A percentile compares a stretch with the other conserved stretches of the same genome.
phyloP scores from a whole-genome alignment of 2,329 filamentous ascomycete species.

The Colletotrichum eleusines region DNA sequence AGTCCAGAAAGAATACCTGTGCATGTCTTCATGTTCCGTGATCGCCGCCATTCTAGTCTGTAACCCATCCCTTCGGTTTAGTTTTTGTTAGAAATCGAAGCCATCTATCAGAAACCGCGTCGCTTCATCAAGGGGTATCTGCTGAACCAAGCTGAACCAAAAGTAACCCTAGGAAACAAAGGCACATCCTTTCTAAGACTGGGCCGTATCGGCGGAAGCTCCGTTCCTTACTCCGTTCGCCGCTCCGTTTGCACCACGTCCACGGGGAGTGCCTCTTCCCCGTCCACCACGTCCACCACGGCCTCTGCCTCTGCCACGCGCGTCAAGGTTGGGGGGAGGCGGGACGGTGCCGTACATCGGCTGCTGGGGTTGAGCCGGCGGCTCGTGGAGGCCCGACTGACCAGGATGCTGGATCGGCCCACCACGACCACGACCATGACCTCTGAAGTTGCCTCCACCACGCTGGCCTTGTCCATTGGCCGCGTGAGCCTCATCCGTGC shows the following conservation, averaged over 20 bases:
- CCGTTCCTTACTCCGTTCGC: constrained; percentile 10
- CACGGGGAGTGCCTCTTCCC: constrained; percentile 51
- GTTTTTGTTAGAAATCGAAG: background rate
- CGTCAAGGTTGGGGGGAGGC: constrained; percentile 69
- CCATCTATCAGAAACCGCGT: constrained; percentile 34
- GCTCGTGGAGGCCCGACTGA: constrained; percentile 33
- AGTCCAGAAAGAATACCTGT: background rate
- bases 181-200: background rate
- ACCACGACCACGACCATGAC: constrained; percentile 40
- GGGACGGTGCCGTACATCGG: constrained; percentile 66
- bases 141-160: constrained; percentile 24
- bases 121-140: constrained; percentile 33
- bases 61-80: constrained; percentile 1
- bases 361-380: constrained; percentile 42
- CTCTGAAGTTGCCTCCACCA: constrained; percentile 43
- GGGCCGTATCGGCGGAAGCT: constrained; percentile 10
- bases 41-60: constrained; percentile 8
- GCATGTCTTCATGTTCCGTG: background rate
- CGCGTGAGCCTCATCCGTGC: constrained; percentile 46
- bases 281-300: constrained; percentile 47
- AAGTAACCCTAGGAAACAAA: background rate
- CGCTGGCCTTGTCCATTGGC: constrained; percentile 46
- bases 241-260: constrained; percentile 48
- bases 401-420: constrained; percentile 35
- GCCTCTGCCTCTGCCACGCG: constrained; percentile 55